Evolutionary conservation across 768 basidiomycete species (phyloP).

Genomic region (Lactarius evosmus): DNA sequence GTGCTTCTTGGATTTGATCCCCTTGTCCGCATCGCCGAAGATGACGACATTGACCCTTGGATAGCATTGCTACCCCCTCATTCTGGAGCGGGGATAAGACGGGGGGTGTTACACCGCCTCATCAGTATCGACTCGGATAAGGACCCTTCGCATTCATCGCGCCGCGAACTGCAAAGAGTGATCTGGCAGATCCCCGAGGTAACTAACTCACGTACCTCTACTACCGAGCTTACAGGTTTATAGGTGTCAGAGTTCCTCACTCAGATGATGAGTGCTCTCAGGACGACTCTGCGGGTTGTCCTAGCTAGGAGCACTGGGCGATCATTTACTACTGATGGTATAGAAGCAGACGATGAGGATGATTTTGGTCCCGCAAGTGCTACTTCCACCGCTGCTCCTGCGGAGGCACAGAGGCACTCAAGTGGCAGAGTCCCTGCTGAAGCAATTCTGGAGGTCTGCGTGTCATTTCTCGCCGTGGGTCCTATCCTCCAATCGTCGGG

Average conservation of each 20-base stretch:
- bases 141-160: conserved; percentile 28
- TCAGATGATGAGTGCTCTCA: conserved; percentile 36
- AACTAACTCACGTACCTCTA: conserved; percentile 31
- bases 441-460: conserved; percentile 48
- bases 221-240: conserved; percentile 4
- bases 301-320: conserved; percentile 33
- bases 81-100: conserved; percentile 57
- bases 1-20: conserved; percentile 67
- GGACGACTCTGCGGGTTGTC: conserved; percentile 42
- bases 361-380: conserved; percentile 54
- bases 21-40: conserved; percentile 45
- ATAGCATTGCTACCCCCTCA: conserved; percentile 49
- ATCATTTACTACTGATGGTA: conserved; percentile 29
- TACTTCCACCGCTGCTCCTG: conserved; percentile 34
- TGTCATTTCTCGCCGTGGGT: conserved; percentile 58
- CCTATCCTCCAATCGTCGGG: conserved; percentile 59
- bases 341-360: conserved; percentile 47
- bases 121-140: conserved; percentile 25
- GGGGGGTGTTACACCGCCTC: conserved; percentile 45
- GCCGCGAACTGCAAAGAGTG: conserved; percentile 48
- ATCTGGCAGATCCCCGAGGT: conserved; percentile 74
- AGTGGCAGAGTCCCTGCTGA: conserved; percentile 35
- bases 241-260: conserved; percentile 55
- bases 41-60: conserved; percentile 35
- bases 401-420: conserved; percentile 32